Evolutionary conservation across 2,329 filamentous ascomycete species (phyloP).

Genomic region (Aureobasidium sp.): DNA sequence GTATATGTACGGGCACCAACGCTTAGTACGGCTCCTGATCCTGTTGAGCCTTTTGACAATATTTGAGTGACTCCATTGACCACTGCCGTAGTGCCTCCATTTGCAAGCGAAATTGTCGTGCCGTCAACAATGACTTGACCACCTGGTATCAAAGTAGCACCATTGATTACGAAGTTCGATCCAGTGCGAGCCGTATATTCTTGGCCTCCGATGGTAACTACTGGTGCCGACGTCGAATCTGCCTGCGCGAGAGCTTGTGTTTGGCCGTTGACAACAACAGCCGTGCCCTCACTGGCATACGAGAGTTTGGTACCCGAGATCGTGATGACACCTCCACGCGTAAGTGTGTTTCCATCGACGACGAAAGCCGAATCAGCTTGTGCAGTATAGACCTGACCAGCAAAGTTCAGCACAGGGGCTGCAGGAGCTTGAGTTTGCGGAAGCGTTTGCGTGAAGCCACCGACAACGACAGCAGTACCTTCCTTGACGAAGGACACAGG

Average conservation of each 20-base stretch:
- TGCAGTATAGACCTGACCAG: conserved; percentile 20
- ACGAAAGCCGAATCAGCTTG: conserved; percentile 25
- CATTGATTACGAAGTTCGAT: conserved; percentile 22
- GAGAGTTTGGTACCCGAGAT: conserved; percentile 19
- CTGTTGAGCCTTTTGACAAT: conserved; percentile 12
- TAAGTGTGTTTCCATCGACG: conserved; percentile 17
- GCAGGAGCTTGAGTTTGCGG: background rate
- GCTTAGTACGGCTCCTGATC: conserved; percentile 20
- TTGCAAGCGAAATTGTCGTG: conserved; percentile 15
- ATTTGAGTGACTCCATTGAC: conserved; percentile 23
- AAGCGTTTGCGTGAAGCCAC: conserved; percentile 18
- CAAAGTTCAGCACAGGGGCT: conserved; percentile 14
- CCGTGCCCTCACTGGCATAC: conserved; percentile 15
- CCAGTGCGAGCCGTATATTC: conserved; percentile 23
- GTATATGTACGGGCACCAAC: conserved; percentile 15
- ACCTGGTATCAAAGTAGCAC: conserved; percentile 18
- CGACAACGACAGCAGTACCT: conserved; percentile 19
- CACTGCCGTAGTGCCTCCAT: conserved; percentile 20
- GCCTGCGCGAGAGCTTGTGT: conserved; percentile 12
- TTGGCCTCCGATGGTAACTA: conserved; percentile 18
- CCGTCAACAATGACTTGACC: conserved; percentile 16
- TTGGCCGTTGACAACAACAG: conserved; percentile 19
- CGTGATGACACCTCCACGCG: conserved; percentile 18
- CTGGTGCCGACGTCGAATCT: conserved; percentile 12
- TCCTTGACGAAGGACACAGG: conserved; percentile 19